Conservation (phyloP, 768 basidiomycete species). For the Tricholoma sp. region DNA sequence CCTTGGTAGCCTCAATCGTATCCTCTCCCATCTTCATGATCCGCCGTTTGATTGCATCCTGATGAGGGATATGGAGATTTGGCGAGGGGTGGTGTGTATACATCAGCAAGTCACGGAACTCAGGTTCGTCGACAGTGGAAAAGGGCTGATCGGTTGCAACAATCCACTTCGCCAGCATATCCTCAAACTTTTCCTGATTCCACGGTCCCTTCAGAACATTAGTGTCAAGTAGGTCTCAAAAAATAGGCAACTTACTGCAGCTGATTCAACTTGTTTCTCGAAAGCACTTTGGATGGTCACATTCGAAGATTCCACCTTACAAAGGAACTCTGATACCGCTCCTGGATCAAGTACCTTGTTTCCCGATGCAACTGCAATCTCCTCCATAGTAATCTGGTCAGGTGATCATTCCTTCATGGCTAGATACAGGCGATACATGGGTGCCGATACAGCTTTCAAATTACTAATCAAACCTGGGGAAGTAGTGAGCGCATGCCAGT, state of each 20-base stretch:
- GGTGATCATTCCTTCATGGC: not conserved
- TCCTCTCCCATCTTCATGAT: constrained; percentile 1
- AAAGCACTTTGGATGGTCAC: not conserved
- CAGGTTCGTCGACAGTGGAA: not conserved
- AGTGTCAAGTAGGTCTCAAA: not conserved
- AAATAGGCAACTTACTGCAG: not conserved
- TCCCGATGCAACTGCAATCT: not conserved
- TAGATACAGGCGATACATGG: not conserved
- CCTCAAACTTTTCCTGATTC: constrained; percentile 1
- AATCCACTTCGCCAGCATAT: not conserved
- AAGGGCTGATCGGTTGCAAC: not conserved
- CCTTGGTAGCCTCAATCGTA: not conserved
- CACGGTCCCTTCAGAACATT: not conserved
- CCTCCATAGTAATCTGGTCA: not conserved
- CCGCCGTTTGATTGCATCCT: not conserved
- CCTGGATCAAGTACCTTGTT: too few species aligned
- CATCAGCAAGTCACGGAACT: not conserved
- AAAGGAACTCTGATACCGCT: not conserved
- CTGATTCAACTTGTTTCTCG: not conserved
- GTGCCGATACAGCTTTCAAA: not conserved
- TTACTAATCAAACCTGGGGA: not conserved
- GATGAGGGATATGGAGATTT: not conserved
- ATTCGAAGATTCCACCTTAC: not conserved
- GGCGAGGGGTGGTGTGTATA: not conserved
- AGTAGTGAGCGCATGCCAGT: not conserved